Base-by-base conservation (phyloP, 768 basidiomycete genomes). In the Suillus discolor region DNA sequence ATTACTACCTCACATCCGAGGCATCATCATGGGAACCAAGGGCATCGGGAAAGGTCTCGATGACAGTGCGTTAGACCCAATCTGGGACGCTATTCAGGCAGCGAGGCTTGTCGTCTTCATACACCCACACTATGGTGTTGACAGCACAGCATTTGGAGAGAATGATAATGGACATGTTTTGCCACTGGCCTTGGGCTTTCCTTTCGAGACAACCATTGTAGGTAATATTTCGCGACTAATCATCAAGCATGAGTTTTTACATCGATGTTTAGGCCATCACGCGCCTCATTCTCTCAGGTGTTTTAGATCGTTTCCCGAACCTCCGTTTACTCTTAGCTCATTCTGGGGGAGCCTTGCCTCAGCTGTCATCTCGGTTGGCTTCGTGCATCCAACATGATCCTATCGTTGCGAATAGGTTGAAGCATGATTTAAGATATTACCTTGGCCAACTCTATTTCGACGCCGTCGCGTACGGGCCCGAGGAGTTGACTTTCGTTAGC, bases 351-450 rank as follows among this genome's bases (percentile, higher is more conserved):
- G 89, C 91, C 3, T 85, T 96, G 41, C 90, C 94, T 36, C 89
- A 89, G 62, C 81, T 96, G 20, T 95, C 93, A 12, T 94, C 93
- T 25, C 88, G 94, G 34, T 81, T 96, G 44, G 89, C 92, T 0
- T 92, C 90, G 3, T 96, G 94, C 72, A 89, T 96, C 68, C 83
- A 85, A 65, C 94, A 96, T 71, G 94, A 96, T 74, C 94, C 94
- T 3, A 75, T 88, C 63, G 91, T 93, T 36, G 87, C 89, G 23
- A 84, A 86, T 2, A 82, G 93, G 49, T 81, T 96, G 51, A 81
- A 88, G 73, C 89, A 94, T 70, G 93, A 96, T 74, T 91, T 91
- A 28, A 85, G 94, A 44, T 92, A 87, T 73, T 96, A 95, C 75
- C 80, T 96, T 23, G 91, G 91, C 0, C 87, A 84, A 74, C 80